Evolutionary conservation across 257 asterid genomes (phyloP).

Genomic region (Coffea canephora): DNA sequence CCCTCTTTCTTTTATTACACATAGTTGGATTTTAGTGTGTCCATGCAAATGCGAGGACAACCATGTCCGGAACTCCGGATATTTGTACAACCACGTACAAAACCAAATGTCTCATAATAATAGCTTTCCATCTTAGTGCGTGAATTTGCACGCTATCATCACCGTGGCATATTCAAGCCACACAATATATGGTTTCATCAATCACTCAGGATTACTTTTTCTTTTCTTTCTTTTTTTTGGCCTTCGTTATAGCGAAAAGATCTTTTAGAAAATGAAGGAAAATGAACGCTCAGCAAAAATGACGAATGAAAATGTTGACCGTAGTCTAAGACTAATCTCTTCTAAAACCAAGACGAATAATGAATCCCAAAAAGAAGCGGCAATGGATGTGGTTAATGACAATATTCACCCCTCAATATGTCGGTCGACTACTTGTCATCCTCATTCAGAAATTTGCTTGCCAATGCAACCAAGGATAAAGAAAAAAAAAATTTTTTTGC

Average conservation of each 20-base stretch:
- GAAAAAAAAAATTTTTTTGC: neutral
- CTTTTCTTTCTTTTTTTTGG: too few relatives aligned
- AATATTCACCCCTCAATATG: neutral
- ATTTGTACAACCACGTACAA: slow-evolving; percentile 9
- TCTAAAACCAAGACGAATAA: neutral
- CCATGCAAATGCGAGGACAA: slow-evolving; percentile 21
- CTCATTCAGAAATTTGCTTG: neutral
- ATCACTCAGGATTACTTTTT: neutral
- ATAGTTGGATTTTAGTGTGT: neutral
- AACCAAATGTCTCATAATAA: neutral
- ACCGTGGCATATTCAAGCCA: neutral
- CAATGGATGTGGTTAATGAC: neutral
- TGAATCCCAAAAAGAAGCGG: neutral
- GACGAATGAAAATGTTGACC: neutral
- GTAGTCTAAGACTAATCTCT: neutral
- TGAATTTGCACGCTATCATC: too few relatives aligned
- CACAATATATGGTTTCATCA: neutral
- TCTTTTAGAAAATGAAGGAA: too few relatives aligned
- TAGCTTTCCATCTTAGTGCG: neutral
- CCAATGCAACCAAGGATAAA: neutral
- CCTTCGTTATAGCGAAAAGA: neutral
- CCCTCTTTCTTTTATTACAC: neutral
- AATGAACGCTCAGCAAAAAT: neutral
- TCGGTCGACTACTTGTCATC: slow-evolving; percentile 10
- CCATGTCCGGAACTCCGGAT: slow-evolving; percentile 19